Evolutionary conservation across 257 asterid genomes (phyloP), one percentile per base, ranked within the genome.

Genomic region (Solanum tarijense): DNA sequence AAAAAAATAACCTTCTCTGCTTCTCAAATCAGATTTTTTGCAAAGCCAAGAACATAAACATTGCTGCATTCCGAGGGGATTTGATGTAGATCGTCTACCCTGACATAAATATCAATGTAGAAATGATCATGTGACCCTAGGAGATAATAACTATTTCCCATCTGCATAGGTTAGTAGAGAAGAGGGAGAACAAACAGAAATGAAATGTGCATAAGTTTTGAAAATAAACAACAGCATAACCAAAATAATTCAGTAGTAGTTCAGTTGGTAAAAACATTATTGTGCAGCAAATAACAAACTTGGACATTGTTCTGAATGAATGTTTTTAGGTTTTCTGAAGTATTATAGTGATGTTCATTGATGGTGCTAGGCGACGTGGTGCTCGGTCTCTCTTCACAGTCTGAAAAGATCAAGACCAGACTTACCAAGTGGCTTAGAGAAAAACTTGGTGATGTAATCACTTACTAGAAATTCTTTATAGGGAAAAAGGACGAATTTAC

Each of bases 351-450:
- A 46, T 46, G 55, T 46, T 46, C 55, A 46, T 46, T 46, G 31
- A 5, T 62, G 69, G 0, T 9, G 3, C 32, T 65, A 23, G 16
- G 0, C 7, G 71, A 62, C 31, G 6, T 43, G 55, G 55, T 43
- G 55, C 55, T 43, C 55, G 55, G 55, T 43, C 6, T 43, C 74
- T 60, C 12, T 62, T 88, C 89, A 85, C 85, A 92, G 34, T 88
- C 71, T 92, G 88, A 92, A 94, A 38, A 89, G 91, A 69, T 92
- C 94, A 58, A 95, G 92, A 3, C 95, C 94, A 32, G 94, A 91
- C 48, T 90, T 88, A 87, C 91, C 91, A 84, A 91, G 76, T 0
- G 95, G 89, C 83, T 90, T 79, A 10, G 65, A 3, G 52, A 93
- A 90, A 87, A 94, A 93, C 90, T 91, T 86, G 21, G 55, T 23